Base-by-base conservation (phyloP, 2,329 filamentous ascomycete genomes). In the Nakataea oryzae region DNA sequence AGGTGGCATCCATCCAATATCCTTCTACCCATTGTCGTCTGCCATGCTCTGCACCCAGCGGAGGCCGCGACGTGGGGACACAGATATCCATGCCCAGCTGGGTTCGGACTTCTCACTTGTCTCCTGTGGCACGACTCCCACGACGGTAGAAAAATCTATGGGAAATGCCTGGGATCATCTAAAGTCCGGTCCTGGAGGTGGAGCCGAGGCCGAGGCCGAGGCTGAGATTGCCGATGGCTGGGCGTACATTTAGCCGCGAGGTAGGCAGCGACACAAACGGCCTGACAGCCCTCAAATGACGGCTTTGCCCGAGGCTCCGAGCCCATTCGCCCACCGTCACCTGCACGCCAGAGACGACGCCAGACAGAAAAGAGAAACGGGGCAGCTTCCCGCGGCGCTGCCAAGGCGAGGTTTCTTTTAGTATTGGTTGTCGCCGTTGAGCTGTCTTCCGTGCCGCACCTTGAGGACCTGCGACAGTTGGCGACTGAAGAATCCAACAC, bases 391-490 rank as follows among this genome's bases (percentile, higher is more conserved):
- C 17, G 24, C 7, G 17, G 7, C 3, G 9, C 41, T 50, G 21
- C 41, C 41, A 47, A n/a, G 41, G 6, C 17, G 17, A 8, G 21
- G 6, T 50, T 50, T 50, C 11, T 50, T 50, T 50, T 24, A 8
- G 41, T n/a, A n/a, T 50, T n/a, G 41, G 3, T n/a, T n/a, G 7
- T 17, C 21, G 41, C 5, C 21, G 21, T 50, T 9, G 8, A n/a
- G 41, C 41, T 50, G 21, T 50, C 41, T n/a, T 50, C 41, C 41
- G 54, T 67, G 67, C 67, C 59, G 64, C 67, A 66, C 59, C 57
- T 65, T 59, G 30, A 61, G 41, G 61, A 65, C 61, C 66, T 69
- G 68, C 64, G 65, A 69, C 68, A 60, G 63, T 63, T 65, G 65
- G 62, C 62, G 66, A 65, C 41, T 50, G 21, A 50, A n/a, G 21